A percentile compares a stretch with the other conserved stretches of the same genome.
Conservation (phyloP, 192 early-diverging fungal species). For the Podila epicladia region DNA sequence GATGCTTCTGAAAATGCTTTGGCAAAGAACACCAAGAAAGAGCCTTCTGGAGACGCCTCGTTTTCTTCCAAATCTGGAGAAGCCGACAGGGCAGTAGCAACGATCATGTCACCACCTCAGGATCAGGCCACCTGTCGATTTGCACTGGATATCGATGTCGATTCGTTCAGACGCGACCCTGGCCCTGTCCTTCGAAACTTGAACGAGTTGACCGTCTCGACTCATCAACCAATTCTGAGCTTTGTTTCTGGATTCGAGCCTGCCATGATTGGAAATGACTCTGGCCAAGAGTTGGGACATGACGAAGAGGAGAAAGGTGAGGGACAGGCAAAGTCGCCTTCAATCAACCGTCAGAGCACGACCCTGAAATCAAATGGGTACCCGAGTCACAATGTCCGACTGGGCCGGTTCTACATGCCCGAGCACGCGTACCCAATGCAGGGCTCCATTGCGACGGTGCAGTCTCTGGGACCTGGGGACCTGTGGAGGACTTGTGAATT, state of each 20-base stretch:
- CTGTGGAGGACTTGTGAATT: constrained; percentile 31
- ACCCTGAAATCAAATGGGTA: constrained; percentile 7
- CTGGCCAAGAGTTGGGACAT: background rate
- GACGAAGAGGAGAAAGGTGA: background rate
- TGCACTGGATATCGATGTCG: constrained; percentile 33
- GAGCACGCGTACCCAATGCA: constrained; percentile 16
- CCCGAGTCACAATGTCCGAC: constrained; percentile 9
- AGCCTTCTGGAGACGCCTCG: background rate
- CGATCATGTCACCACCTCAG: background rate
- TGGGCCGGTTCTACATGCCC: constrained; percentile 40
- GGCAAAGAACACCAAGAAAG: background rate
- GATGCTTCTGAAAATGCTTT: background rate
- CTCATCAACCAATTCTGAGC: constrained; percentile 12
- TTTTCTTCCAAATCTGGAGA: background rate
- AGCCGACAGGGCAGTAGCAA: background rate
- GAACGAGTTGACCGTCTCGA: constrained; percentile 23
- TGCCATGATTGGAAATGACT: background rate
- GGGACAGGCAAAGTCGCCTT: background rate
- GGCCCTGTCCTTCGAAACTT: constrained; percentile 13
- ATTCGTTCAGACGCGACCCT: constrained; percentile 29
- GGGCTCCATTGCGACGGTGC: constrained; percentile 10
- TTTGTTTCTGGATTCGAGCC: constrained; percentile 40
- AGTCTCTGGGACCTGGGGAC: background rate
- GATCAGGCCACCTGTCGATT: constrained; percentile 9
- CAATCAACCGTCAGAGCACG: background rate